A percentile compares a stretch with the other conserved stretches of the same genome.
Conservation (phyloP, 75 land plant genomes). For the Pinus tabuliformis region DNA sequence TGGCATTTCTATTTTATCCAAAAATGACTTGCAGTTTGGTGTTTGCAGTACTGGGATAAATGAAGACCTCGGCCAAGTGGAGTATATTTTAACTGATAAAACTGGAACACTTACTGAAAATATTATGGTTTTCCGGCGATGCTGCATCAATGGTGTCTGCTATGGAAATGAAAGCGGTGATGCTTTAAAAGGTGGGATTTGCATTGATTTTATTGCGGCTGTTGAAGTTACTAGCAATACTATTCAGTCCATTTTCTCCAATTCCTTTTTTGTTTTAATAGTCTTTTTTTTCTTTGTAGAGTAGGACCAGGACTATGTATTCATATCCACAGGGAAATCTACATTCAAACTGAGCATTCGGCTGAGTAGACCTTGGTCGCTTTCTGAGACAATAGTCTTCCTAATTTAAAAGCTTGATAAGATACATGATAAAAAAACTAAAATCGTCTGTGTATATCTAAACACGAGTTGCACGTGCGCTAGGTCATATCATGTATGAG, state of each 20-base stretch:
- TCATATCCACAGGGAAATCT: too few species aligned
- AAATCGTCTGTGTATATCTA: too few species aligned
- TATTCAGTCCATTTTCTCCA: neutral
- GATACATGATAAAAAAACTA: too few species aligned
- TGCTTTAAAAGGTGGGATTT: slow-evolving; percentile 68
- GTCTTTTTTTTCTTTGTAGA: neutral
- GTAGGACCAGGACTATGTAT: too few species aligned
- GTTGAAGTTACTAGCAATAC: neutral
- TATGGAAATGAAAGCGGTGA: slow-evolving; percentile 90
- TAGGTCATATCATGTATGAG: too few species aligned
- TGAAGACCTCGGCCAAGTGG: slow-evolving; percentile 98
- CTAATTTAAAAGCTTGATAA: too few species aligned
- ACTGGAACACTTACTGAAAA: slow-evolving; percentile 99
- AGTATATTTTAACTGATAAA: slow-evolving; percentile 97
- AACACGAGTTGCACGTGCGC: too few species aligned
- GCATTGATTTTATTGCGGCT: neutral
- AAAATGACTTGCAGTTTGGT: slow-evolving; percentile 2
- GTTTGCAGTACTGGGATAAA: slow-evolving; percentile 95
- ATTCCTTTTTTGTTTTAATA: neutral
- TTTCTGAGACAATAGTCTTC: too few species aligned
- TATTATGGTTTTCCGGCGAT: slow-evolving; percentile 88
- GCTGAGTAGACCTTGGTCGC: too few species aligned
- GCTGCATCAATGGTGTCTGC: slow-evolving; percentile 78
- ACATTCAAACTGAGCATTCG: too few species aligned
- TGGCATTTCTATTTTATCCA: neutral